Conservation (phyloP, 2,329 filamentous ascomycete species). For the Xylaria sp. region DNA sequence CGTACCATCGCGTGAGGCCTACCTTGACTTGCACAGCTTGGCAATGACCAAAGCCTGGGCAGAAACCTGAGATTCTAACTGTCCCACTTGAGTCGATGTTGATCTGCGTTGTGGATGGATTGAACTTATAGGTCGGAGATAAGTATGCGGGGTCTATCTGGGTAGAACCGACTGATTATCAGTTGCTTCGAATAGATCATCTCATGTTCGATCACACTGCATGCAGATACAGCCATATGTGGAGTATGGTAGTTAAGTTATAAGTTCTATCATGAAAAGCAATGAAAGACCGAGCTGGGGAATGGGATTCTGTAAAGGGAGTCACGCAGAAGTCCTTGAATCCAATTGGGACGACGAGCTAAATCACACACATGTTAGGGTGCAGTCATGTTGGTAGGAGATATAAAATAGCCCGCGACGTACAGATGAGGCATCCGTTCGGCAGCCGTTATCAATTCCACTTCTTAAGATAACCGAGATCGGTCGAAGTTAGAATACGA, state of each 20-base stretch:
- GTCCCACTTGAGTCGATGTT: conserved; percentile 8
- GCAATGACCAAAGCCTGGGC: conserved; percentile 1
- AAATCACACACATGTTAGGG: neutral
- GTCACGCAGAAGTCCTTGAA: neutral
- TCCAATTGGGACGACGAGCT: neutral
- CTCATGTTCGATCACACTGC: neutral
- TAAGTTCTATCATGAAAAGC: neutral
- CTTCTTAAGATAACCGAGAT: neutral
- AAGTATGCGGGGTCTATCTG: conserved; percentile 1
- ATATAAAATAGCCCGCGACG: neutral
- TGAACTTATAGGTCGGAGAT: neutral
- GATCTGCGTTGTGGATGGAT: conserved; percentile 11
- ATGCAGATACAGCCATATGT: neutral
- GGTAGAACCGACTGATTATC: neutral
- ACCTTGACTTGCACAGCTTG: conserved; percentile 20
- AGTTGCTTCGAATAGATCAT: neutral
- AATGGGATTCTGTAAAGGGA: neutral
- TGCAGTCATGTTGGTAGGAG: neutral
- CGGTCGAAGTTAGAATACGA: neutral
- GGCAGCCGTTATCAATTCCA: neutral
- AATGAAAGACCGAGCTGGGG: neutral
- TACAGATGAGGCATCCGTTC: neutral
- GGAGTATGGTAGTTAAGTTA: neutral
- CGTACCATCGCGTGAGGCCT: conserved; percentile 20
- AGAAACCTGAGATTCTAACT: neutral